phyloP scores from a whole-genome alignment of 768 basidiomycete genomes.

The Lentinula edodes region DNA sequence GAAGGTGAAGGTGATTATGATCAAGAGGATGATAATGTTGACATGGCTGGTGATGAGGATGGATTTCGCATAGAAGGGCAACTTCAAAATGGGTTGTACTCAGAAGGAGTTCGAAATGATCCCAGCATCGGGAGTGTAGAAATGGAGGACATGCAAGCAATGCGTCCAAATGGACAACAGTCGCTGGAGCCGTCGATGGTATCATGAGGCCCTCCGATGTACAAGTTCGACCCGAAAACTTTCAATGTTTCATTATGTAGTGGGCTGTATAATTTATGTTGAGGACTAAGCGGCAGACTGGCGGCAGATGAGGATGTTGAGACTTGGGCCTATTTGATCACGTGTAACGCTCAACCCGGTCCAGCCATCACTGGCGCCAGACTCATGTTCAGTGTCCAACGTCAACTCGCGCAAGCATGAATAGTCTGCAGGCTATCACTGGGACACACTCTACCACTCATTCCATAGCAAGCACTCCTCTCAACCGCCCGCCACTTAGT shows the following conservation, averaged over 20 bases:
- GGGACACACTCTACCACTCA: background rate
- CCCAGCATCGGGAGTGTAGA: too few relatives aligned
- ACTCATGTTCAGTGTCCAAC: too few relatives aligned
- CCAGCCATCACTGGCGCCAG: too few relatives aligned
- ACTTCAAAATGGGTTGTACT: background rate
- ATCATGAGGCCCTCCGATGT: background rate
- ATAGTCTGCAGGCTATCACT: background rate
- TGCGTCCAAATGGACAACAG: background rate
- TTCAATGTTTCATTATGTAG: too few relatives aligned
- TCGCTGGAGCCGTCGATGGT: background rate
- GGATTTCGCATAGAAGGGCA: background rate
- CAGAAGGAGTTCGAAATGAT: background rate
- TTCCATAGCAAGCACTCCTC: background rate
- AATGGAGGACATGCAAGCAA: background rate
- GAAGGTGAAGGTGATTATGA: slow-evolving; percentile 13
- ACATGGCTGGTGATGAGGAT: background rate
- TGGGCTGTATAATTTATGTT: too few relatives aligned
- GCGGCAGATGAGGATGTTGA: too few relatives aligned
- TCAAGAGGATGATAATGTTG: background rate
- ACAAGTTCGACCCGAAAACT: too few relatives aligned
- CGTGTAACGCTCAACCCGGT: too few relatives aligned
- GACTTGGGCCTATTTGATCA: too few relatives aligned
- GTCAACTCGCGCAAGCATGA: background rate
- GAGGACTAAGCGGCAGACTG: too few relatives aligned
- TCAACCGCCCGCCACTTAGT: background rate